Percentiles rank a stretch among this genome's conserved stretches.
Conservation (phyloP, 805 yeast genomes). For the Diddensiella transvaalensis region DNA sequence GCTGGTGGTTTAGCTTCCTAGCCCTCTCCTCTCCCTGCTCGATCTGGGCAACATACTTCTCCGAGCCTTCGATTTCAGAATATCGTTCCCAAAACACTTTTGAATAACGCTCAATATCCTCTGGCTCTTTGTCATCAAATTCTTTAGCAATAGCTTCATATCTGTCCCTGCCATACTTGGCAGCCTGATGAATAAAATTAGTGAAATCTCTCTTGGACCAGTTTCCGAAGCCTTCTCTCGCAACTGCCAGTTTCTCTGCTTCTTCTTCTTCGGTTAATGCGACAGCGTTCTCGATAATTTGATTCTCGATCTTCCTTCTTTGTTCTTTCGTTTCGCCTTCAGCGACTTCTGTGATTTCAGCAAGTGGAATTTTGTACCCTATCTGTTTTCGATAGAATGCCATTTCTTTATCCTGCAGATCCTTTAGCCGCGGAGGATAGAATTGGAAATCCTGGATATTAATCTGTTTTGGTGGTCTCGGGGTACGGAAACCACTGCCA, state of each 20-base stretch:
- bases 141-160: constrained; percentile 67
- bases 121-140: constrained; percentile 64
- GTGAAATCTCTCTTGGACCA: constrained; percentile 89
- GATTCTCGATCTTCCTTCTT: constrained; percentile 45
- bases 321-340: constrained; percentile 46
- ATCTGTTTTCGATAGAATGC: constrained; percentile 68
- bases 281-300: constrained; percentile 68
- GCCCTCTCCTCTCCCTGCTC: constrained; percentile 86
- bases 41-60: constrained; percentile 71
- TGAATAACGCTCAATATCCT: constrained; percentile 76
- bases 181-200: constrained; percentile 67
- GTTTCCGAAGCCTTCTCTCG: constrained; percentile 64
- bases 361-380: constrained; percentile 57
- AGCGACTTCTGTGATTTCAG: constrained; percentile 42
- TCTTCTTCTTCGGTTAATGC: constrained; percentile 79
- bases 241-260: constrained; percentile 55
- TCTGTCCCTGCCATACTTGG: constrained; percentile 76
- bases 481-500: constrained; percentile 45
- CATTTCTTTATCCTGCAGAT: constrained; percentile 75
- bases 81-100: constrained; percentile 74
- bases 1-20: constrained; percentile 60
- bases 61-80: constrained; percentile 84
- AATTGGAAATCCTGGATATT: constrained; percentile 86
- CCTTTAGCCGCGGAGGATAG: constrained; percentile 65
- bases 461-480: constrained; percentile 79